A percentile compares a stretch with the other conserved stretches of the same genome.
These are phyloP conservation scores for Auricularia cornea DNA, from an alignment of 768 basidiomycete genomes.

Conservation along the genomic window DNA sequence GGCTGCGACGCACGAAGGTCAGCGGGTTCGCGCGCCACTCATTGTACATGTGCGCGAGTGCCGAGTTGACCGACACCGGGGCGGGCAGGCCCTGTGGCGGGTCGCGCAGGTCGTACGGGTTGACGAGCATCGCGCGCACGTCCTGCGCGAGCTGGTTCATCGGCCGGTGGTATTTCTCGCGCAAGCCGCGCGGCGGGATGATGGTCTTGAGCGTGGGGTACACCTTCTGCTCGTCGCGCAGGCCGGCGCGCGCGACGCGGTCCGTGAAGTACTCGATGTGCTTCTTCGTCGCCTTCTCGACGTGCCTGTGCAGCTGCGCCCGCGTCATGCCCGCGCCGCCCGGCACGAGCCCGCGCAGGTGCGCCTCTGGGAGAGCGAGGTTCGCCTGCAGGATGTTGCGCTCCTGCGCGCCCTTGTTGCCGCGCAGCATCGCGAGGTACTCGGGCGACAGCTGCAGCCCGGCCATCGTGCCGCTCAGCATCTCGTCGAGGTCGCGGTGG, in stretches of 20 bases:
- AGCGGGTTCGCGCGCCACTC: not conserved
- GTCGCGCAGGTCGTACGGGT: not conserved
- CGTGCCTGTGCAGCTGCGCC: not conserved
- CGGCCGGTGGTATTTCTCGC: not conserved
- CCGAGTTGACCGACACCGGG: not conserved
- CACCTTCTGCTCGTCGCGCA: not conserved
- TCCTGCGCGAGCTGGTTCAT: not conserved
- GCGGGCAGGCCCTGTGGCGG: not conserved
- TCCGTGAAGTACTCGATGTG: not conserved
- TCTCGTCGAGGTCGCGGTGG: not conserved
- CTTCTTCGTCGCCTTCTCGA: not conserved
- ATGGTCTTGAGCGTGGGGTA: not conserved
- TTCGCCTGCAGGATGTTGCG: not conserved
- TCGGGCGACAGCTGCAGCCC: not conserved
- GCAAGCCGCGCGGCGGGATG: not conserved
- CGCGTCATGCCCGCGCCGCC: not conserved
- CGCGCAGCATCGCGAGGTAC: not conserved
- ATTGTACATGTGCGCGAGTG: not conserved
- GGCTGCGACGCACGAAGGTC: not conserved
- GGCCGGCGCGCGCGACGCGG: not conserved
- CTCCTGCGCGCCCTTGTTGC: not conserved
- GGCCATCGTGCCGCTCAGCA: not conserved
- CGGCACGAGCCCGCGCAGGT: not conserved
- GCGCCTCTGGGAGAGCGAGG: not conserved
- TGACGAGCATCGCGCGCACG: not conserved